Conservation (phyloP, 805 yeast genomes). For the Soucietia sequanensis region DNA sequence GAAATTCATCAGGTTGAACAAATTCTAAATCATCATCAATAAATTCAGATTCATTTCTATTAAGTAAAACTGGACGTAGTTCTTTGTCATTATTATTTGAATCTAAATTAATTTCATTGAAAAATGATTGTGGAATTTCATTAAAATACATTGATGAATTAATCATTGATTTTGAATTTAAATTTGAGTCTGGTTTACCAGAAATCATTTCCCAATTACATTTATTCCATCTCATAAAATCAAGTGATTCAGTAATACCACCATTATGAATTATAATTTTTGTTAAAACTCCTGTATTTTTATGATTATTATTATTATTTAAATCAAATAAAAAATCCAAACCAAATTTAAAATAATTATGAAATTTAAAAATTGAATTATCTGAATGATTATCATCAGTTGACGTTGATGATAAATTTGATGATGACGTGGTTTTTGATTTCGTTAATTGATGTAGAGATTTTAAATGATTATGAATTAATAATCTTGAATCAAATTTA, state of each 20-base stretch:
- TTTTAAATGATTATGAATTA: constrained; percentile 36
- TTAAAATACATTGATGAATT: constrained; percentile 30
- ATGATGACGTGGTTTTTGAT: background rate
- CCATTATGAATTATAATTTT: constrained; percentile 55
- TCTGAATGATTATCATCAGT: constrained; percentile 9
- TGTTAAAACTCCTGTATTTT: constrained; percentile 33
- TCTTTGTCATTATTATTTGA: constrained; percentile 5
- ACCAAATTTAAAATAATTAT: constrained; percentile 56
- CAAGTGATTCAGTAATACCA: constrained; percentile 46
- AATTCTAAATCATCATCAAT: constrained; percentile 36
- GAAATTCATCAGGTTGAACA: constrained; percentile 21
- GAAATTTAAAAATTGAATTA: constrained; percentile 37
- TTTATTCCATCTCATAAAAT: constrained; percentile 54
- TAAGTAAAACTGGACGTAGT: constrained; percentile 34
- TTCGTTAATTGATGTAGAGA: constrained; percentile 1
- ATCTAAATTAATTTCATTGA: constrained; percentile 8
- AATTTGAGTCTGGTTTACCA: constrained; percentile 3
- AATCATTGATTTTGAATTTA: constrained; percentile 3
- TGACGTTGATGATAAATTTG: background rate
- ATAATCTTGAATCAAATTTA: constrained; percentile 43
- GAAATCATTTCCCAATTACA: constrained; percentile 42
- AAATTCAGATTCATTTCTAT: constrained; percentile 39
- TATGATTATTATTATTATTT: constrained; percentile 14
- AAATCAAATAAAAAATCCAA: constrained; percentile 53
- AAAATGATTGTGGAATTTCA: constrained; percentile 25